Base-by-base conservation (phyloP, 495 filamentous ascomycete species). In the Xylaria sp. region DNA sequence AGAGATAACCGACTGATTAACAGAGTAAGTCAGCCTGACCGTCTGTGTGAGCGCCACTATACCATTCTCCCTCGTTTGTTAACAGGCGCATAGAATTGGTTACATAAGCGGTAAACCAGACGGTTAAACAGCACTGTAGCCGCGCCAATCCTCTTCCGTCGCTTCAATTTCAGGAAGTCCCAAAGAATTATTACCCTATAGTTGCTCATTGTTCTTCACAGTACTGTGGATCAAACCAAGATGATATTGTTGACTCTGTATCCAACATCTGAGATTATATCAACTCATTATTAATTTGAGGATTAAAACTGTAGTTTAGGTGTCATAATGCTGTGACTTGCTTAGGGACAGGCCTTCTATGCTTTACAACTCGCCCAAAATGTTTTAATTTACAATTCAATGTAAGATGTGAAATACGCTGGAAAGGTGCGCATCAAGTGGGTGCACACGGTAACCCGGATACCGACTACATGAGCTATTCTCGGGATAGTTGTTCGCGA, bases 401-500 rank as follows among this genome's bases (percentile, higher is more conserved):
- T 37, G 8, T 5, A 21, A 31, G 9, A 59, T 37, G 57, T 8
- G 21, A 19, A 59, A 14, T 26, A 37, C 1, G 21, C 33, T 33
- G 31, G 19, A 40, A 35, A 21, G 17, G 57, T 17, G 57, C 21
- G 9, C 15, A 35, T 59, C 6, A 59, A 6, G 8, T 37, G 1
- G 33, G 15, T 58, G 55, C 31, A 37, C 9, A 11, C 57, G 31
- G 57, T 12, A 21, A 9, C 31, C 57, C 55, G 31, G 57, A 40
- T 37, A 37, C 57, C 57, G 57, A 37, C 17, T 11, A 5, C 33
- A 35, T 59, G 31, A 33, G 17, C 31, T 14, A 59, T 9, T 59
- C 31, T 43, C 59, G 59, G 58, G 59, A 12, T 62, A 43, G 59
- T 26, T 62, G 59, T 17, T 43, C 21, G 59, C 59, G 59, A 62